Percentiles rank a stretch among this genome's conserved stretches.
Conservation (phyloP, 352 stramenopile genomes). For the Pythium brassicae region DNA sequence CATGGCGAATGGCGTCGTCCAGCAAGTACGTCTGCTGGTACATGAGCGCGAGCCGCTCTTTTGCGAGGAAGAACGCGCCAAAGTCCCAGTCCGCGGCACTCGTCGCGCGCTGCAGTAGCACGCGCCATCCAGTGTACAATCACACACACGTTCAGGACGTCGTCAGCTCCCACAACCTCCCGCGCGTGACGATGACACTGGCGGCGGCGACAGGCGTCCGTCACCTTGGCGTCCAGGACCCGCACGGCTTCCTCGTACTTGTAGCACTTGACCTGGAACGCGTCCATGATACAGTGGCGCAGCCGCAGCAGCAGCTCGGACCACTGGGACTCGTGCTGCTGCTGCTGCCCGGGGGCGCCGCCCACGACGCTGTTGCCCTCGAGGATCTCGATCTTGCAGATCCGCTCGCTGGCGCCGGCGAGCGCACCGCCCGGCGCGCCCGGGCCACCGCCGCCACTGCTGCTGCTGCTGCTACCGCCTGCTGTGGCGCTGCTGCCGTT, state of each 20-base stretch:
- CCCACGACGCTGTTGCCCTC: constrained; percentile 65
- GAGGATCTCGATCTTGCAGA: constrained; percentile 82
- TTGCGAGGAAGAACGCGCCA: constrained; percentile 72
- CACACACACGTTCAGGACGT: not conserved
- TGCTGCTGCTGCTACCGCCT: not conserved
- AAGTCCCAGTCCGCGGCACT: constrained; percentile 61
- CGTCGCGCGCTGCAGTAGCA: constrained; percentile 23
- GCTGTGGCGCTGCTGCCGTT: not conserved
- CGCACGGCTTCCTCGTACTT: constrained; percentile 77
- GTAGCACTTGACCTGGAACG: constrained; percentile 72
- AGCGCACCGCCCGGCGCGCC: not conserved
- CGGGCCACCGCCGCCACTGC: not conserved
- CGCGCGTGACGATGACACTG: not conserved
- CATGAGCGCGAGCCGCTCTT: constrained; percentile 75
- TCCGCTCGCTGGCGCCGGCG: constrained; percentile 33
- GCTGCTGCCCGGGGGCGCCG: constrained; percentile 39
- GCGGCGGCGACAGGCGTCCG: too few species aligned
- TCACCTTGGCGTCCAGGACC: constrained; percentile 57
- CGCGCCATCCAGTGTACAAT: too few species aligned
- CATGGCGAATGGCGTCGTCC: constrained; percentile 77
- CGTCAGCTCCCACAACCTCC: not conserved
- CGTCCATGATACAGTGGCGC: constrained; percentile 76
- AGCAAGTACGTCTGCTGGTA: constrained; percentile 83
- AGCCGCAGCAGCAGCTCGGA: constrained; percentile 66
- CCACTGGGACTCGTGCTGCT: constrained; percentile 79